Evolutionary conservation across 352 stramenopile genomes (phyloP).

Genomic region (Pythium biforme): DNA sequence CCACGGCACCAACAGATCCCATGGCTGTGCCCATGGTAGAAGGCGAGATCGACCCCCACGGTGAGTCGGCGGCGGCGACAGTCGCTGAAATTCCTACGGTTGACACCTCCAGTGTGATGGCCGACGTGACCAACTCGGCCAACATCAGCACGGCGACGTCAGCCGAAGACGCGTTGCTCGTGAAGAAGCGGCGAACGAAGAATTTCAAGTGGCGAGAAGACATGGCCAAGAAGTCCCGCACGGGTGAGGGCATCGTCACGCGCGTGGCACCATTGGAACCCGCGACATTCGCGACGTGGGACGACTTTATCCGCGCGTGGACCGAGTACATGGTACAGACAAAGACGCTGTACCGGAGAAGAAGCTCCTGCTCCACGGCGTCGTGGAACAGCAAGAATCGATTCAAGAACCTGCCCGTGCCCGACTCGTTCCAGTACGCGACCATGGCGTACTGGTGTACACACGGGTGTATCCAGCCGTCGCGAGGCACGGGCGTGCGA

Average conservation of each 20-base stretch:
- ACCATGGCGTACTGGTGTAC: conserved; percentile 88
- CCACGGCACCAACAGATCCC: background rate
- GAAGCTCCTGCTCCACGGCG: conserved; percentile 66
- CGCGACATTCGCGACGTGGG: conserved; percentile 58
- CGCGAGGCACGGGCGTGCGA: conserved; percentile 65
- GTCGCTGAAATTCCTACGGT: background rate
- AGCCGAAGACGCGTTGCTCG: conserved; percentile 25
- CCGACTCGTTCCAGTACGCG: conserved; percentile 72
- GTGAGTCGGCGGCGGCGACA: background rate
- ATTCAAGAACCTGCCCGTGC: conserved; percentile 68
- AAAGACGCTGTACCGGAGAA: conserved; percentile 74
- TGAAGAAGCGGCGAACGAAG: conserved; percentile 83
- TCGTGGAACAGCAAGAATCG: conserved; percentile 80
- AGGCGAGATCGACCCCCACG: background rate
- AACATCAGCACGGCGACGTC: conserved; percentile 1
- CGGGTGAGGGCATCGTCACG: conserved; percentile 34
- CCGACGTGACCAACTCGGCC: conserved; percentile 3
- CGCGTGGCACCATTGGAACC: conserved; percentile 50
- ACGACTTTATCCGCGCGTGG: conserved; percentile 67
- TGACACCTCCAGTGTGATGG: background rate
- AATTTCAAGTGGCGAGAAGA: conserved; percentile 80
- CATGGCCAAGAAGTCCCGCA: conserved; percentile 53
- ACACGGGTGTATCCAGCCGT: conserved; percentile 78
- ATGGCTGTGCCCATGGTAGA: background rate
- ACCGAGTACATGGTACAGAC: conserved; percentile 61